Conservation (phyloP, 208 protist genomes). For the Leishmania tarentolae region DNA sequence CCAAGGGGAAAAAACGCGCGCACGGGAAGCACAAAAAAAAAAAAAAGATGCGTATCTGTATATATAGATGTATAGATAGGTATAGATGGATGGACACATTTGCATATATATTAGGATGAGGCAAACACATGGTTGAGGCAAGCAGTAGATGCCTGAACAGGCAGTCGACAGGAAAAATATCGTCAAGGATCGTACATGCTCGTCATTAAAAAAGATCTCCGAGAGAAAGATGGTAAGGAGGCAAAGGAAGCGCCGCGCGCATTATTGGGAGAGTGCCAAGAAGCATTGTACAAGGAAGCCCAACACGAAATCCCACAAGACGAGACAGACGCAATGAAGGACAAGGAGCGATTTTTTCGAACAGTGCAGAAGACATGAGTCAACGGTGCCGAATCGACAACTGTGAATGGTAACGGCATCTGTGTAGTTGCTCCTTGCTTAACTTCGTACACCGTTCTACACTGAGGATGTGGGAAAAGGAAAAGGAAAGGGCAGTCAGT, state of each 20-base stretch:
- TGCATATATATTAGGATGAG: too few relatives aligned
- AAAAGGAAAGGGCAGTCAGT: background rate
- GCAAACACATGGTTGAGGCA: too few relatives aligned
- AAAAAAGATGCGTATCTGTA: background rate
- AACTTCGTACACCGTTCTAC: background rate
- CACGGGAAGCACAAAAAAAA: background rate
- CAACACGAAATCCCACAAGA: background rate
- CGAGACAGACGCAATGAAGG: background rate
- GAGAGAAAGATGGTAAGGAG: background rate
- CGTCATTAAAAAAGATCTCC: background rate
- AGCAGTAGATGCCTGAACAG: background rate
- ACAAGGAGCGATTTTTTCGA: background rate
- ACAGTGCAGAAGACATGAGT: background rate
- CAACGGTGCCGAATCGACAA: background rate
- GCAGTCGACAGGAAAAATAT: background rate
- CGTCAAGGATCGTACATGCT: background rate
- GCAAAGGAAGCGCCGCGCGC: background rate
- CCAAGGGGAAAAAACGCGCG: too few relatives aligned
- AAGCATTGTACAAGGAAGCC: background rate
- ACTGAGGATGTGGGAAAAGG: background rate
- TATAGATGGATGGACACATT: background rate
- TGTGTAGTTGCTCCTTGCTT: background rate
- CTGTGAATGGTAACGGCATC: background rate
- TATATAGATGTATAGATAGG: background rate
- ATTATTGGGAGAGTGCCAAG: background rate